These are phyloP conservation scores for Hypoxylon lenormandii DNA, from an alignment of 495 filamentous ascomycete species.

Conservation along the genomic window DNA sequence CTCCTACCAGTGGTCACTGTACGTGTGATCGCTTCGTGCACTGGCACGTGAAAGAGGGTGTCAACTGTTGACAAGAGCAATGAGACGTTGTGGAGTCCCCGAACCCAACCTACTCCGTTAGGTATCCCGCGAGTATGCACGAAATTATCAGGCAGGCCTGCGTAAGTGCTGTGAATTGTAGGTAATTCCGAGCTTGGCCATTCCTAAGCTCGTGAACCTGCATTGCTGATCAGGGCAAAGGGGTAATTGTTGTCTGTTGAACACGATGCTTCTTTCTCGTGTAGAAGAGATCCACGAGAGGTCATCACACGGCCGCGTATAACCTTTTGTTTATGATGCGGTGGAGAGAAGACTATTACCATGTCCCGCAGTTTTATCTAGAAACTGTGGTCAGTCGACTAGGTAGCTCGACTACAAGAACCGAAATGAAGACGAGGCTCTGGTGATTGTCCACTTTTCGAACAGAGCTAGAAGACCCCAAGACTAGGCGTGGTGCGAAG, in stretches of 20 bases:
- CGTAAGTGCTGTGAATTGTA: conserved; percentile 25
- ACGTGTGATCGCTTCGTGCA: conserved; percentile 26
- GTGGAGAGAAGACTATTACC: conserved; percentile 18
- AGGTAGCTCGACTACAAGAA: conserved; percentile 11
- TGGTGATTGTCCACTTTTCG: conserved; percentile 34
- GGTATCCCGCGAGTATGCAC: conserved; percentile 35
- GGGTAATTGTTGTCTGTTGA: conserved; percentile 34
- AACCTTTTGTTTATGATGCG: conserved; percentile 14
- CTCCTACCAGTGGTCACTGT: conserved; percentile 13
- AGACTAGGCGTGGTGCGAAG: conserved; percentile 20
- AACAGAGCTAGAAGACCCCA: conserved; percentile 29
- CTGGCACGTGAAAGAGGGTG: conserved; percentile 39
- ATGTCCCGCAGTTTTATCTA: conserved; percentile 14
- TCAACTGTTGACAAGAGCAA: conserved; percentile 1
- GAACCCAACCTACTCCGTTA: conserved; percentile 39
- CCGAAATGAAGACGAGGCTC: conserved; percentile 40
- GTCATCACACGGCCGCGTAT: conserved; percentile 15
- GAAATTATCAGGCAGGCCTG: conserved; percentile 34
- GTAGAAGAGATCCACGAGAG: conserved; percentile 37
- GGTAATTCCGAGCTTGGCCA: conserved; percentile 19
- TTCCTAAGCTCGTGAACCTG: conserved; percentile 25
- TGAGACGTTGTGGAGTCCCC: conserved; percentile 35
- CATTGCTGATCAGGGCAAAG: conserved; percentile 43
- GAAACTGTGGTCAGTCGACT: conserved; percentile 25
- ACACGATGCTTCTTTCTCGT: conserved; percentile 28